These are phyloP conservation scores for Aureobasidium sp. DNA, from an alignment of 2,329 filamentous ascomycete species.

Conservation along the genomic window DNA sequence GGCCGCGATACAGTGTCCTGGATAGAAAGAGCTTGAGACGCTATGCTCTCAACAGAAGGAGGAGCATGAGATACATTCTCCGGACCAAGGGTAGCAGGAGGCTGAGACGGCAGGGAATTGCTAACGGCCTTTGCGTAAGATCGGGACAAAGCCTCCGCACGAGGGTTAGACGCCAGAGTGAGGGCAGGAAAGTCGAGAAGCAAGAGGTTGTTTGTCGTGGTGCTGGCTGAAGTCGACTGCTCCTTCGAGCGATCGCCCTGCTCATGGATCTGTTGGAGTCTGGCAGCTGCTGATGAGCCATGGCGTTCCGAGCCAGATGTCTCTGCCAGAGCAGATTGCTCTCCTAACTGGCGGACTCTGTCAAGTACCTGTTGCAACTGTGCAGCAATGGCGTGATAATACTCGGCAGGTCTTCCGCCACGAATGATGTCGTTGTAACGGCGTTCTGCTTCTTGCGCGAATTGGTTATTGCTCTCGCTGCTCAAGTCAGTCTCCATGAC, in stretches of 20 bases:
- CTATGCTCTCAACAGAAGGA: too few relatives aligned
- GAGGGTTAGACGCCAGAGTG: not conserved
- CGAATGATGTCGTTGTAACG: slow-evolving; percentile 5
- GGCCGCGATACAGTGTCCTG: not conserved
- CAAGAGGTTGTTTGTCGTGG: not conserved
- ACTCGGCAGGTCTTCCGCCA: not conserved
- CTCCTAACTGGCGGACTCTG: not conserved
- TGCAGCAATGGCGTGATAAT: not conserved
- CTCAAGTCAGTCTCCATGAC: not conserved
- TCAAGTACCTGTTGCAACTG: not conserved
- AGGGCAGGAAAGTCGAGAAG: slow-evolving; percentile 1
- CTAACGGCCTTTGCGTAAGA: slow-evolving; percentile 2
- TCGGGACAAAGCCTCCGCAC: not conserved
- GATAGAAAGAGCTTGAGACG: not conserved
- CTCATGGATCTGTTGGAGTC: slow-evolving; percentile 21
- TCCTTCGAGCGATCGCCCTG: not conserved
- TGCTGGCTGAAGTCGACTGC: not conserved
- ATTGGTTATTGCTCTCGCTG: not conserved
- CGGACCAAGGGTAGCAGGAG: not conserved
- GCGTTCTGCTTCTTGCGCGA: not conserved
- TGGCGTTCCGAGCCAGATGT: too few relatives aligned
- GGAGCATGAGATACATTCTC: not conserved
- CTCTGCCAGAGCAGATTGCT: not conserved
- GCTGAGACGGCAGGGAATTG: not conserved
- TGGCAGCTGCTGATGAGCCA: slow-evolving; percentile 14